Conservation (phyloP, 352 stramenopile genomes). For the Globisporangium nagaii region DNA sequence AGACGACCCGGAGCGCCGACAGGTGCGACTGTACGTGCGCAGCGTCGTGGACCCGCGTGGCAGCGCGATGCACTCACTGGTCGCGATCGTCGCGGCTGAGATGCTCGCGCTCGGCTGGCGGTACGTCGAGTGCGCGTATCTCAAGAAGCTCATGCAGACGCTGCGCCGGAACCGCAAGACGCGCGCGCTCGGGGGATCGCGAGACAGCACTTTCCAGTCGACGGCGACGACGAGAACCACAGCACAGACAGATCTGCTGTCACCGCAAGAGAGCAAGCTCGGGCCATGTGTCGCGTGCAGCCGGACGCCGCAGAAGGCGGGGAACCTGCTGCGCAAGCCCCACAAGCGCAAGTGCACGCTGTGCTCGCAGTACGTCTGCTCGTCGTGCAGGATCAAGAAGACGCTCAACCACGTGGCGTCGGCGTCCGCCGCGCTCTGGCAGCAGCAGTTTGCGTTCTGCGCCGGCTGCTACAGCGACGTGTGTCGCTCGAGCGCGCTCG, state of each 20-base stretch:
- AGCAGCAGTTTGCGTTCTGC: conserved; percentile 15
- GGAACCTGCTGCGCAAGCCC: neutral
- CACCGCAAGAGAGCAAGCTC: too few relatives aligned
- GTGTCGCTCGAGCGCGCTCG: conserved; percentile 9
- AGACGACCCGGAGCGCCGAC: neutral
- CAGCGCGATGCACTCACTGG: neutral
- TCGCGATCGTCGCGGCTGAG: neutral
- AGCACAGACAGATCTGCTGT: too few relatives aligned
- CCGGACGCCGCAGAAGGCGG: neutral
- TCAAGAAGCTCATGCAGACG: neutral
- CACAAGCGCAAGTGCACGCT: neutral
- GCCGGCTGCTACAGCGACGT: conserved; percentile 16
- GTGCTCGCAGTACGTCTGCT: neutral
- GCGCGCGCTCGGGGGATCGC: neutral
- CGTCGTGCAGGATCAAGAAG: conserved; percentile 10
- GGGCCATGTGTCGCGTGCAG: neutral
- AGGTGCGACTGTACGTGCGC: neutral
- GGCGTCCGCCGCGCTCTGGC: neutral
- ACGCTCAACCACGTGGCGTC: neutral
- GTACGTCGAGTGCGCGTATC: neutral
- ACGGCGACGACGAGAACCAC: too few relatives aligned
- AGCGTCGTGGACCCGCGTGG: neutral
- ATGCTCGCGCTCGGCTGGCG: neutral
- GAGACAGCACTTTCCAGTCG: too few relatives aligned
- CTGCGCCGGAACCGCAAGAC: neutral